Evolutionary conservation across 1,284 basidiomycete species (phyloP).

Genomic region (Trichosporon ovoides): DNA sequence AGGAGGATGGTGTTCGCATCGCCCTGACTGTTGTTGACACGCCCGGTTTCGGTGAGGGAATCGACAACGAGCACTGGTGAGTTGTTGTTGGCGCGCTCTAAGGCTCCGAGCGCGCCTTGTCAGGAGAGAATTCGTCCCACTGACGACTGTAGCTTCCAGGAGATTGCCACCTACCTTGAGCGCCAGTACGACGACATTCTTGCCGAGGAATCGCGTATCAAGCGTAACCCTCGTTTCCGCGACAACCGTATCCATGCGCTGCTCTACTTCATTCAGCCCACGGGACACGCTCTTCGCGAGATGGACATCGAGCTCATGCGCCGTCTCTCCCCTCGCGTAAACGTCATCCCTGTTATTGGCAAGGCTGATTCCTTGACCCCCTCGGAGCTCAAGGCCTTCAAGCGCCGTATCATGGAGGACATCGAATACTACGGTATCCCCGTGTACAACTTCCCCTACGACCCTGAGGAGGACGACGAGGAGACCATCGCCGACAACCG

Average conservation of each 20-base stretch:
- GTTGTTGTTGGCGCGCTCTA: conserved; percentile 44
- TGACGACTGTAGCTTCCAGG: conserved; percentile 66
- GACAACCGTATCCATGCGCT: conserved; percentile 95
- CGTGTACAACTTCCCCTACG: conserved; percentile 99
- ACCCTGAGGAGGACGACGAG: conserved; percentile 97
- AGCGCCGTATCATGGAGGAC: conserved; percentile 94
- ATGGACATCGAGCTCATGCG: conserved; percentile 99
- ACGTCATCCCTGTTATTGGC: conserved; percentile 98
- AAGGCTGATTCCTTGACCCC: conserved; percentile 95
- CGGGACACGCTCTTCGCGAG: conserved; percentile 84
- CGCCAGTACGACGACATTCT: conserved; percentile 99
- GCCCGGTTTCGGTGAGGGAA: conserved; percentile 97
- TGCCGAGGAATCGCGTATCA: conserved; percentile 97
- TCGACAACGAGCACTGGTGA: conserved; percentile 96
- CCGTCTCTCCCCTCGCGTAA: conserved; percentile 90
- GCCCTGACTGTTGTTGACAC: conserved; percentile 98
- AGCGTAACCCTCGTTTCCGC: conserved; percentile 98
- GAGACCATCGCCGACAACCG: conserved; percentile 98
- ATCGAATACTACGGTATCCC: conserved; percentile 98
- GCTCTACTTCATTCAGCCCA: conserved; percentile 96
- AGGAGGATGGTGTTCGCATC: conserved; percentile 97
- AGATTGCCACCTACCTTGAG: conserved; percentile 95
- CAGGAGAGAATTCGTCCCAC: background rate
- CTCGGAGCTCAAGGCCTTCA: conserved; percentile 85
- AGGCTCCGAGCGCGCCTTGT: background rate